Evolutionary conservation across 78 protist species (phyloP).

Genomic region (Guillardia theta): DNA sequence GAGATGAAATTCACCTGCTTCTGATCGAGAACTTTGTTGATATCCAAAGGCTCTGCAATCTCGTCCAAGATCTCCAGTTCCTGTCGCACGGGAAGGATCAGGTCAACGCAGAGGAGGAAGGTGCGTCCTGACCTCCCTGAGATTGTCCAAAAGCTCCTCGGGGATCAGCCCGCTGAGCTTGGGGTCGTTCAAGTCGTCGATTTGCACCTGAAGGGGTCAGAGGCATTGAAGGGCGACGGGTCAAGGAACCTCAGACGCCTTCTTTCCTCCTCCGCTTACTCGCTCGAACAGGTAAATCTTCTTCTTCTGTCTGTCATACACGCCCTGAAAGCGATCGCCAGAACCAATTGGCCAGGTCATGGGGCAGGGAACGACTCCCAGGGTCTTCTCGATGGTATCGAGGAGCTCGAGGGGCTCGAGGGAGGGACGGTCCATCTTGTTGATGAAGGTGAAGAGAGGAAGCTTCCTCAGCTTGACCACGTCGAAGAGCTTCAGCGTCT

Average conservation of each 20-base stretch:
- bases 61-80: slow-evolving; percentile 38
- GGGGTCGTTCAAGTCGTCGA: no score
- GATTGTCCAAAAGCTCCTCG: no score
- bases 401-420: slow-evolving; percentile 40
- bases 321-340: slow-evolving; percentile 50
- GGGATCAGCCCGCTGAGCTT: no score
- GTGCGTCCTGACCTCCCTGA: no score
- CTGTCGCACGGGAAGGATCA: no score
- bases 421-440: slow-evolving; percentile 56
- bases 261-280: background rate
- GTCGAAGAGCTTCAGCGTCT: slow-evolving; percentile 40
- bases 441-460: slow-evolving; percentile 51
- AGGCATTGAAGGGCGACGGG: no score
- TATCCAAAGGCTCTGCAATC: background rate
- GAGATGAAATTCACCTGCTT: no score
- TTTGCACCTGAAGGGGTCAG: no score
- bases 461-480: slow-evolving; percentile 23
- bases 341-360: slow-evolving; percentile 58
- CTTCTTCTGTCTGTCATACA: background rate
- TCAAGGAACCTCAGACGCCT: background rate
- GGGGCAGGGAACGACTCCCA: background rate
- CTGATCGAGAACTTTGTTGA: background rate
- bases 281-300: background rate
- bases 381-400: slow-evolving; percentile 34
- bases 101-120: no score